phyloP scores from a whole-genome alignment of 192 early-diverging fungal genomes.

The Borealophlyctis nickersoniae region DNA sequence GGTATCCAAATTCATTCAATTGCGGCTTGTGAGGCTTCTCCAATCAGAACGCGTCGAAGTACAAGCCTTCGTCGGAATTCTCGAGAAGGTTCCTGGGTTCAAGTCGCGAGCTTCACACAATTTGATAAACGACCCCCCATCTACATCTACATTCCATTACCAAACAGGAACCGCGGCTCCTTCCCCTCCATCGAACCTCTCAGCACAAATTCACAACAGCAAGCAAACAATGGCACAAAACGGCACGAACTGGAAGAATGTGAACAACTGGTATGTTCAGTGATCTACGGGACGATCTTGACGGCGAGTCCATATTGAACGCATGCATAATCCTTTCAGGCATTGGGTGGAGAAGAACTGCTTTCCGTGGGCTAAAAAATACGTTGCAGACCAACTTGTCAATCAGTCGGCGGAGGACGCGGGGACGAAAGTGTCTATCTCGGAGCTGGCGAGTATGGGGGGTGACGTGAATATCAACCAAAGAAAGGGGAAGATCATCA shows the following conservation, averaged over 20 bases:
- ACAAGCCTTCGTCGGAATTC: too few relatives aligned
- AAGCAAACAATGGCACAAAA: too few relatives aligned
- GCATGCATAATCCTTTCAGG: slow-evolving; percentile 16
- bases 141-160: too few relatives aligned
- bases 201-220: too few relatives aligned
- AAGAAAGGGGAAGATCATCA: slow-evolving; percentile 93
- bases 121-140: too few relatives aligned
- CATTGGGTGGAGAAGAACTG: slow-evolving; percentile 94
- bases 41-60: too few relatives aligned
- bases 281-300: neutral
- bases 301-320: neutral
- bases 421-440: slow-evolving; percentile 55
- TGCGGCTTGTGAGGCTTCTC: too few relatives aligned
- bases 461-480: slow-evolving; percentile 94
- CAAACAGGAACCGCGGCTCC: too few relatives aligned
- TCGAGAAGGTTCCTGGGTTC: too few relatives aligned
- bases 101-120: too few relatives aligned
- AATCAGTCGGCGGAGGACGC: slow-evolving; percentile 51
- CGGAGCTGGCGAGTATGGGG: slow-evolving; percentile 60
- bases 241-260: slow-evolving; percentile 53
- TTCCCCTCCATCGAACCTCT: too few relatives aligned
- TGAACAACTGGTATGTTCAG: slow-evolving; percentile 40
- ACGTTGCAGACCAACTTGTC: slow-evolving; percentile 67
- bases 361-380: slow-evolving; percentile 82
- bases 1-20: too few relatives aligned